These are phyloP conservation scores for Phytophthora ramorum DNA, from an alignment of 352 stramenopile species.

Conservation along the genomic window DNA sequence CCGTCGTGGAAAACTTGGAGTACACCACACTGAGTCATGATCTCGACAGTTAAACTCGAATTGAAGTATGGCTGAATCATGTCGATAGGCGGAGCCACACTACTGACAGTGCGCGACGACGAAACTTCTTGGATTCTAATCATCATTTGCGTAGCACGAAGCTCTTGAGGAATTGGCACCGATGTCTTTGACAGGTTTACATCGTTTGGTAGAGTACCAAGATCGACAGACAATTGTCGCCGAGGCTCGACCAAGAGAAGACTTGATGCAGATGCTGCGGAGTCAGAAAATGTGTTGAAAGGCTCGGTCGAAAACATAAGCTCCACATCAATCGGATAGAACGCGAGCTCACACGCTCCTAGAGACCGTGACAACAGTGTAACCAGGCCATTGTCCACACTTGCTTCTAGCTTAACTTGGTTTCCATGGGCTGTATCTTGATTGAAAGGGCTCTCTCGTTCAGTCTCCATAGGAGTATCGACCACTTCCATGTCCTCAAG, in stretches of 20 bases:
- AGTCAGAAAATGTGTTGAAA: constrained; percentile 57
- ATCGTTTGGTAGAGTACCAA: constrained; percentile 18
- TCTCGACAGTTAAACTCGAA: constrained; percentile 46
- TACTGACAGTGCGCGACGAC: constrained; percentile 32
- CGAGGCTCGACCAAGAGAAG: constrained; percentile 59
- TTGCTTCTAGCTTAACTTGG: constrained; percentile 41
- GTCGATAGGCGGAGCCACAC: constrained; percentile 38
- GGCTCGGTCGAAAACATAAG: constrained; percentile 72
- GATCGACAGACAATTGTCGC: constrained; percentile 34
- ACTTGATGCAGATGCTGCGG: constrained; percentile 42
- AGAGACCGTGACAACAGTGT: constrained; percentile 42
- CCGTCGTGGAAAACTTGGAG: constrained; percentile 57
- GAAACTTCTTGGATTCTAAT: constrained; percentile 45
- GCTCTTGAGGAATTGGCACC: constrained; percentile 38
- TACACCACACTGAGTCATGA: constrained; percentile 55
- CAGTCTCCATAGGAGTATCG: constrained; percentile 9
- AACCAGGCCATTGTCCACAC: constrained; percentile 34
- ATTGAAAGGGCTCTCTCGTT: background rate
- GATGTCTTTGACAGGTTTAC: constrained; percentile 16
- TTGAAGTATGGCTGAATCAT: constrained; percentile 62
- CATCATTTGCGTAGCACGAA: constrained; percentile 54
- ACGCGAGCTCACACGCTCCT: constrained; percentile 47
- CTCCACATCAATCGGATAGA: constrained; percentile 75
- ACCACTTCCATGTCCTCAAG: constrained; percentile 24
- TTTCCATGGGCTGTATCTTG: background rate